Evolutionary conservation across 805 yeast species (phyloP), one percentile per base, ranked within the genome.

Genomic region (Lipomyces spencermartinsiae): DNA sequence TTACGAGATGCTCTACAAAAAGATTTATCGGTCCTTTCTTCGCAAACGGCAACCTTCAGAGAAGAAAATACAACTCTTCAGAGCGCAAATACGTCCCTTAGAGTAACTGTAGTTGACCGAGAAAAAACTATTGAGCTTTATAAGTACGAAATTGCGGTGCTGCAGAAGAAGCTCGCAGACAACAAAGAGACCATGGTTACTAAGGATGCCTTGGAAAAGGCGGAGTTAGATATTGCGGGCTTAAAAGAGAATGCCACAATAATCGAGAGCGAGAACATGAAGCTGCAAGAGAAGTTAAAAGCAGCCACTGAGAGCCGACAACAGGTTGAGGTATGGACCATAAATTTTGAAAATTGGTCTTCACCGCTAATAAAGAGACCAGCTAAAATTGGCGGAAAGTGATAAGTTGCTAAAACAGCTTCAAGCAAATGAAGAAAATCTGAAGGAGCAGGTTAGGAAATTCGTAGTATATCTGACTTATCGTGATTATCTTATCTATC

Each of bases 171-270:
- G 39, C 33, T 62, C 31, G 33, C 33, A 5, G 35, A 53, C 19
- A 58, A 57, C 51, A 37, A 29, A 6, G 63, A 33, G n/a, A 62
- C 39, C 29, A 53, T 62, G 49, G 49, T 43, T 43, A 8, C 49
- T 5, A 43, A 43, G 22, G 49, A 43, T 6, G 7, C 9, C 2
- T 43, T 43, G 49, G 49, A 43, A 8, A 19, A 43, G 8, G 49
- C 49, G 22, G n/a, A 43, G n/a, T 43, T 43, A n/a, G 49, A n/a
- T 12, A 43, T 43, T 43, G 10, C 49, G 49, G n/a, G n/a, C 22
- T 43, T 43, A 19, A 43, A 9, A 43, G 49, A 16, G 22, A 43
- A 43, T 6, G 16, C 5, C 8, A 14, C n/a, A 7, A n/a, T n/a
- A 6, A 16, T 43, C 16, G 49, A 43, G n/a, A 16, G 49, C 4